Percentiles rank a stretch among this genome's conserved stretches.
phyloP scores from a whole-genome alignment of 2,329 filamentous ascomycete species.

The Akanthomyces muscarius region DNA sequence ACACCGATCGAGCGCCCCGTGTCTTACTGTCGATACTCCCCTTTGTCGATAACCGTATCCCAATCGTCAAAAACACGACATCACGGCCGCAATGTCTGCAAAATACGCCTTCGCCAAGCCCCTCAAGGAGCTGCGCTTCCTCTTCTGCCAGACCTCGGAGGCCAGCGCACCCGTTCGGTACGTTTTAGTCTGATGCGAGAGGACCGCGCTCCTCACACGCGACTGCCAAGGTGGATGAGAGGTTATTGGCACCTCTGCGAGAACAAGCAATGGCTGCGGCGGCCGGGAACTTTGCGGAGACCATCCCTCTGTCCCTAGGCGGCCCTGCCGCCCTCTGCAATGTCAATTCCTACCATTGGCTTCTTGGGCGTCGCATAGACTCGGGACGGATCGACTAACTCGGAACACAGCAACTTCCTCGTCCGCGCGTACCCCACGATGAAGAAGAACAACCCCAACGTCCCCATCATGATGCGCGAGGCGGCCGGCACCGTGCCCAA shows the following conservation, averaged over 20 bases:
- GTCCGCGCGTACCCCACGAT: slow-evolving; percentile 91
- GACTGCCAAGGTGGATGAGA: background rate
- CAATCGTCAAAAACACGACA: background rate
- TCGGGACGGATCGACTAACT: slow-evolving; percentile 18
- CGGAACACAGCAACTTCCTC: slow-evolving; percentile 66
- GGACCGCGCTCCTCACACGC: background rate
- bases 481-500: slow-evolving; percentile 78
- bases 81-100: slow-evolving; percentile 63
- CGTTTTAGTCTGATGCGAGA: slow-evolving; percentile 28
- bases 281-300: background rate
- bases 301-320: background rate
- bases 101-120: slow-evolving; percentile 89
- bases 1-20: background rate
- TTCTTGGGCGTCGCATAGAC: background rate
- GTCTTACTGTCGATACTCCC: background rate
- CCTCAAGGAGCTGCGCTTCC: slow-evolving; percentile 93
- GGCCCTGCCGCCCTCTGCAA: no score
- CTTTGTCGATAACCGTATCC: background rate
- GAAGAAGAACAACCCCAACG: slow-evolving; percentile 98
- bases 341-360: background rate
- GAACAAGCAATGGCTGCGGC: background rate
- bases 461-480: slow-evolving; percentile 91
- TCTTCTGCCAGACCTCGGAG: slow-evolving; percentile 93
- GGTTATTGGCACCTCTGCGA: no score
- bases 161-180: slow-evolving; percentile 87